Percentiles rank a stretch among this genome's conserved stretches.
Evolutionary conservation across 768 basidiomycete genomes (phyloP).

Genomic region (Tephrocybe sp.): DNA sequence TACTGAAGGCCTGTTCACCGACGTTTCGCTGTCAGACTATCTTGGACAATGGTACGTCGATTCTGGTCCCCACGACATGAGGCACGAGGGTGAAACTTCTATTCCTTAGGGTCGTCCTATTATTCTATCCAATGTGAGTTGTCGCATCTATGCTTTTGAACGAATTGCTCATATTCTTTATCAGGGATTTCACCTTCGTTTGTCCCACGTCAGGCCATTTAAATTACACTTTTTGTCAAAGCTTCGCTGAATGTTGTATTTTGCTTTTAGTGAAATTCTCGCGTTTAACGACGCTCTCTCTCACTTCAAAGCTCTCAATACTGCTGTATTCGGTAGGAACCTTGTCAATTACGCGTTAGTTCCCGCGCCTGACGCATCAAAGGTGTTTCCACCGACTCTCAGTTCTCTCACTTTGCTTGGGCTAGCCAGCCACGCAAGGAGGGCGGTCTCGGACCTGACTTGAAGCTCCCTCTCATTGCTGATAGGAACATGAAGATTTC

Average conservation of each 20-base stretch:
- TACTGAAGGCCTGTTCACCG: slow-evolving; percentile 73
- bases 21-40: slow-evolving; percentile 72
- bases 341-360: too few relatives aligned
- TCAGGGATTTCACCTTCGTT: slow-evolving; percentile 84
- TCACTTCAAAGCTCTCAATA: slow-evolving; percentile 71
- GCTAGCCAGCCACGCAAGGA: slow-evolving; percentile 76
- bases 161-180: slow-evolving; percentile 3
- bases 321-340: slow-evolving; percentile 77
- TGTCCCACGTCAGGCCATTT: slow-evolving; percentile 71
- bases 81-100: slow-evolving; percentile 6
- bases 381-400: slow-evolving; percentile 82
- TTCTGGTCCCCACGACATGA: slow-evolving; percentile 3
- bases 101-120: slow-evolving; percentile 74
- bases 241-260: not conserved
- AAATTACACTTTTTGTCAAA: not conserved
- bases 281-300: slow-evolving; percentile 90
- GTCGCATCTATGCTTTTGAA: not conserved
- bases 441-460: slow-evolving; percentile 88
- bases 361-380: slow-evolving; percentile 2
- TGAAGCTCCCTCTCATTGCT: slow-evolving; percentile 81
- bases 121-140: slow-evolving; percentile 91
- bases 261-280: slow-evolving; percentile 65
- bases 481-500: slow-evolving; percentile 80
- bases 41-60: slow-evolving; percentile 75
- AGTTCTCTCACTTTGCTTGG: slow-evolving; percentile 89